Base-by-base conservation (phyloP, 2,329 filamentous ascomycete species). In the Scortechinia acanthostroma region DNA sequence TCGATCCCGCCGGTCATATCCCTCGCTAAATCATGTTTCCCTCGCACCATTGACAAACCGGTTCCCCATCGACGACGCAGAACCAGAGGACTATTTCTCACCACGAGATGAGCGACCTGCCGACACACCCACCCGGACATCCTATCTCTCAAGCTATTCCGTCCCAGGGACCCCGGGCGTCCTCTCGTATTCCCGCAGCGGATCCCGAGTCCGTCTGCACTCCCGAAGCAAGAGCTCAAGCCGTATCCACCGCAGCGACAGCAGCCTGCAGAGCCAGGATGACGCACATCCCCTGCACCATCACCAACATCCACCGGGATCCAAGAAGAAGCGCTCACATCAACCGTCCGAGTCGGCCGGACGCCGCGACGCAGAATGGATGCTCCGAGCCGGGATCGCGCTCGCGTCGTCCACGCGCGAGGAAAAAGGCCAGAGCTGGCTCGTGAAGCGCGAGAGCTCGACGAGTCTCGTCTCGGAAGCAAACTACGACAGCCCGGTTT, bases 361-460 rank as follows among this genome's bases (percentile, higher is more conserved):
- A 5, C 10, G 25, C 20, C 6, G 35, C n/a, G 66, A 73, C 44
- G 67, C 76, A 43, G 74, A 76, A 55, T 83, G 78, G 78, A 63
- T 82, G 45, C 69, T 78, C 40, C 73, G 77, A 44, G 73, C 77
- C 0, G 76, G 76, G 2, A 65, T 77, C 4, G 70, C 71, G 0
- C 71, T 81, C 3, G 72, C 76, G 2, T 71, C 73, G 3, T 69
- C 76, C 17, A 71, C 76, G 3, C 65, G 76, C 28, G 77, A 82
- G 51, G 70, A 71, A 47, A 81, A 82, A 51, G 78, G 78, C n/a
- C 77, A 81, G 53, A 72, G 71, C 46, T 82, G 77, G 77, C 64
- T 81, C 2, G 64, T 67, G 2, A 71, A 77, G 44, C 65, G 75
- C 21, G 71, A 76, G 49, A 77, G 70, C 48, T 73, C 70, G 1